A percentile compares a stretch with the other conserved stretches of the same genome.
These are phyloP conservation scores for Exophiala xenobiotica DNA, from an alignment of 2,329 filamentous ascomycete genomes.

Conservation along the genomic window DNA sequence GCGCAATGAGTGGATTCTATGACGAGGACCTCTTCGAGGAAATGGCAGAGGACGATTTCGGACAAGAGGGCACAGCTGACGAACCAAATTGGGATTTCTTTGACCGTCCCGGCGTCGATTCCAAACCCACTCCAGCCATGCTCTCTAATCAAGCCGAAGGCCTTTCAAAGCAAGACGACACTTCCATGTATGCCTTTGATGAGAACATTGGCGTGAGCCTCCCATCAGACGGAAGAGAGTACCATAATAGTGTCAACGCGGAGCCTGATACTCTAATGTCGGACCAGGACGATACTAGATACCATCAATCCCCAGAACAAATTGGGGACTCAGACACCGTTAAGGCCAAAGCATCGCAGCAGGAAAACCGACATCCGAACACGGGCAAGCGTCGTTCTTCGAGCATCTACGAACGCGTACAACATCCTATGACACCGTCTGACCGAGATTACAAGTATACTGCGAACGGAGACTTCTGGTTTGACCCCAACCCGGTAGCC, in stretches of 20 bases:
- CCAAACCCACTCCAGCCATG: conserved; percentile 8
- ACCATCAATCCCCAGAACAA: background rate
- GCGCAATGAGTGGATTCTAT: conserved; percentile 40
- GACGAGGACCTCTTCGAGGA: conserved; percentile 61
- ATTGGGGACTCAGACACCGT: background rate
- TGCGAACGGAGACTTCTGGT: conserved; percentile 27
- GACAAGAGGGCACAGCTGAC: conserved; percentile 57
- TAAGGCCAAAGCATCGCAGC: no score
- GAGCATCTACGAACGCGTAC: conserved; percentile 17
- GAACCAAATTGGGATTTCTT: conserved; percentile 64
- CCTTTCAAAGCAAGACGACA: conserved; percentile 3
- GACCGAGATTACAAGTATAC: conserved; percentile 54
- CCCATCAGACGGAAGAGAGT: background rate
- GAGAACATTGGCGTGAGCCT: background rate
- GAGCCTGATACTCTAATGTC: background rate
- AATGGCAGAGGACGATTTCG: conserved; percentile 55
- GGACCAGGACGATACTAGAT: background rate
- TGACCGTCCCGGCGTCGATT: conserved; percentile 48
- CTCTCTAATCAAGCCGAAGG: background rate
- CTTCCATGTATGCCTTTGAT: background rate
- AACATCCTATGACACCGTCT: conserved; percentile 1
- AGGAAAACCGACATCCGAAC: background rate
- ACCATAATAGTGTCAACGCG: background rate
- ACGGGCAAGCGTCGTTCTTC: conserved; percentile 27
- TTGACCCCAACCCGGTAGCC: conserved; percentile 16